A percentile compares a stretch with the other conserved stretches of the same genome.
phyloP scores from a whole-genome alignment of 2,329 filamentous ascomycete species.

The Colletotrichum caudatum region DNA sequence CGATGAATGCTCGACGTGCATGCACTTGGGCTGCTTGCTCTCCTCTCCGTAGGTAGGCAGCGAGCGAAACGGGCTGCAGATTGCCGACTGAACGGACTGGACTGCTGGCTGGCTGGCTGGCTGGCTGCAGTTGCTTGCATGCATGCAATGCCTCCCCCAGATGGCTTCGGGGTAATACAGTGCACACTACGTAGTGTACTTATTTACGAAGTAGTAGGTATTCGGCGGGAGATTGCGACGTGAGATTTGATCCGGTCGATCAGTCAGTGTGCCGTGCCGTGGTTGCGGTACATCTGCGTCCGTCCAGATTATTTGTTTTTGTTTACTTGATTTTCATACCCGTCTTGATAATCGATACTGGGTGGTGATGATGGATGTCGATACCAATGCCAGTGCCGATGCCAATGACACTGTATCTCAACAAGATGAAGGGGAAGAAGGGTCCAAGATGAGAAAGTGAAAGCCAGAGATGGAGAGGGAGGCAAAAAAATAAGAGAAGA shows the following conservation, averaged over 20 bases:
- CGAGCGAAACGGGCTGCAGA: neutral
- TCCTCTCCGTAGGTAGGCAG: neutral
- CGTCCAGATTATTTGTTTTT: neutral
- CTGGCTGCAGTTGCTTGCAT: neutral
- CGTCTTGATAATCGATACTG: neutral
- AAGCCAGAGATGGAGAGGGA: neutral
- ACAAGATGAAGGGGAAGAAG: neutral
- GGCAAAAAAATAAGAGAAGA: neutral
- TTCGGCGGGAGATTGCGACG: neutral
- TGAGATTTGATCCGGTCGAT: constrained; percentile 1
- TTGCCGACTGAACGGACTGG: neutral
- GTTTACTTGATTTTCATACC: neutral
- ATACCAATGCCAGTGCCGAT: neutral
- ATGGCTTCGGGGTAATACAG: no score
- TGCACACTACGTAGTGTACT: no score
- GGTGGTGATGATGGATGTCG: neutral
- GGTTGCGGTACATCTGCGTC: neutral
- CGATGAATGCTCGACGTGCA: neutral
- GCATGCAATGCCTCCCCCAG: neutral
- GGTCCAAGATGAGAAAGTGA: neutral
- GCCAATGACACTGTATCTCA: neutral
- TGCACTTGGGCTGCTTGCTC: neutral
- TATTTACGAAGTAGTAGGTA: no score
- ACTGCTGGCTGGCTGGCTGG: neutral
- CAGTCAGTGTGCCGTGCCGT: neutral